These are phyloP conservation scores for Coemansia sp. DNA, from an alignment of 192 early-diverging fungal species.

Conservation along the genomic window DNA sequence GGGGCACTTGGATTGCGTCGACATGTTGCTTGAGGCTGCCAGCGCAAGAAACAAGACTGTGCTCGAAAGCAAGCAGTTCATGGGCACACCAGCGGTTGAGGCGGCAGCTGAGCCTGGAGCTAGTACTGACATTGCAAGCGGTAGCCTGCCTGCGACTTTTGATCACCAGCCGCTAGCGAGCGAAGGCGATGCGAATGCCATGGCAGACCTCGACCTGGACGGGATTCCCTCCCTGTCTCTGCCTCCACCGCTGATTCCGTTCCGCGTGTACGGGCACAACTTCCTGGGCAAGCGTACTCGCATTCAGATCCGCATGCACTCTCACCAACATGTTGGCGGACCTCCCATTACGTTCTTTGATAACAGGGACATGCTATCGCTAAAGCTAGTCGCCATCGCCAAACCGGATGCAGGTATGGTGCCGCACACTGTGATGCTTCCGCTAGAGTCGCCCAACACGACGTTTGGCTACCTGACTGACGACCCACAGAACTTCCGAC, in stretches of 20 bases:
- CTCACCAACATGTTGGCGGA: constrained; percentile 42
- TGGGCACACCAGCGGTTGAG: not conserved
- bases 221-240: constrained; percentile 89
- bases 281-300: constrained; percentile 89
- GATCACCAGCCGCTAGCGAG: not conserved
- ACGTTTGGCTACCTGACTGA: constrained; percentile 85
- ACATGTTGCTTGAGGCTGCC: constrained; percentile 70
- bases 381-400: constrained; percentile 84
- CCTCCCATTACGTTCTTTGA: constrained; percentile 45
- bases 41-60: constrained; percentile 5
- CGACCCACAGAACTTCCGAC: constrained; percentile 65
- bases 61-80: not conserved
- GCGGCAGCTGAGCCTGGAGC: not conserved
- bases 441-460: constrained; percentile 67
- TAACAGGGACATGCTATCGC: constrained; percentile 55
- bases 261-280: constrained; percentile 97
- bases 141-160: not conserved
- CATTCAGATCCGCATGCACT: constrained; percentile 70
- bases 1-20: constrained; percentile 79
- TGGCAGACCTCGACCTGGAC: constrained; percentile 76
- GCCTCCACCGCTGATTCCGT: constrained; percentile 97
- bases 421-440: constrained; percentile 88
- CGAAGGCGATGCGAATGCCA: constrained; percentile 21
- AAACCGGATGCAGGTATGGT: constrained; percentile 85
- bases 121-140: not conserved